These are phyloP conservation scores for Macrolepiota dolichaula DNA, from an alignment of 768 basidiomycete genomes.

Conservation along the genomic window DNA sequence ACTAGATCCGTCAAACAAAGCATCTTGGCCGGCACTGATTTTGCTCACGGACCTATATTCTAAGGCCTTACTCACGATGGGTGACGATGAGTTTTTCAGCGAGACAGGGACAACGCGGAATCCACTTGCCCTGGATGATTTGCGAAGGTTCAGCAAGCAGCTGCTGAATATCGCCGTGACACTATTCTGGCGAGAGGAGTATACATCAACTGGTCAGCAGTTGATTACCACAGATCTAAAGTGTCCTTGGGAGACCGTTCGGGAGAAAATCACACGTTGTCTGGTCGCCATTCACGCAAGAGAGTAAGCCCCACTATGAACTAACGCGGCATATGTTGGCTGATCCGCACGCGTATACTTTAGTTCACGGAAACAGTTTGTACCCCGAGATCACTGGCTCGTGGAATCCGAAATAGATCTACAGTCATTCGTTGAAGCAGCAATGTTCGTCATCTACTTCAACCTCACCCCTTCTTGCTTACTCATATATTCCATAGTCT, in stretches of 20 bases:
- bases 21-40: conserved; percentile 66
- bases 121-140: conserved; percentile 79
- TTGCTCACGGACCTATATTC: conserved; percentile 81
- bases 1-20: conserved; percentile 41
- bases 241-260: conserved; percentile 62
- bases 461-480: neutral
- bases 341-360: neutral
- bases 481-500: conserved; percentile 34
- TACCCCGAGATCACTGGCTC: conserved; percentile 83
- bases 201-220: conserved; percentile 14
- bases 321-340: neutral
- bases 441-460: neutral
- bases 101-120: conserved; percentile 46
- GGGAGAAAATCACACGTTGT: conserved; percentile 75
- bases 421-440: conserved; percentile 11
- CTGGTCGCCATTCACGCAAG: conserved; percentile 80
- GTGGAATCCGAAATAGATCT: conserved; percentile 47
- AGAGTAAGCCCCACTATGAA: conserved; percentile 56
- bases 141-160: conserved; percentile 69
- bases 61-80: conserved; percentile 84
- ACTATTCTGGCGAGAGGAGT: conserved; percentile 50
- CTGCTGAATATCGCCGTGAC: conserved; percentile 83
- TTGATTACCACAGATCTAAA: conserved; percentile 26
- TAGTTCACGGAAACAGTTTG: conserved; percentile 84
- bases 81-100: conserved; percentile 94